phyloP scores from a whole-genome alignment of 2,329 filamentous ascomycete species.

The Alternaria metachromatica region DNA sequence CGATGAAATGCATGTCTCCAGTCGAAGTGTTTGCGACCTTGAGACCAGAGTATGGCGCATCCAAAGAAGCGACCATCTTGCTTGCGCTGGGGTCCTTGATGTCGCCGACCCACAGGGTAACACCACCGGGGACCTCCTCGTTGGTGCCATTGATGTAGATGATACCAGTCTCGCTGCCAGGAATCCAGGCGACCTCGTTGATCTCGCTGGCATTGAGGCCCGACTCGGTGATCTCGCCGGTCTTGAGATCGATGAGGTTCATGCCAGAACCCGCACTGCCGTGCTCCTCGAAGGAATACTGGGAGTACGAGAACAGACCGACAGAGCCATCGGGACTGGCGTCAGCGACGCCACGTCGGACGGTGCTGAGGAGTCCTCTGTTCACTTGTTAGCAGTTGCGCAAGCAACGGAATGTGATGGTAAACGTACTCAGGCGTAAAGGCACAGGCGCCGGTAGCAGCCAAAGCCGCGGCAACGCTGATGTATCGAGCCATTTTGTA shows the following conservation, averaged over 20 bases:
- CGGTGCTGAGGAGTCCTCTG: constrained; percentile 68
- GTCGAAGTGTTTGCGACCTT: constrained; percentile 54
- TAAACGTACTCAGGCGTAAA: constrained; percentile 45
- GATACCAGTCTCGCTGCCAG: constrained; percentile 56
- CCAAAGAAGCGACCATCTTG: constrained; percentile 48
- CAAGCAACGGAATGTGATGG: not conserved
- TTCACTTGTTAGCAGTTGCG: not conserved
- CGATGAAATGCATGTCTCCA: constrained; percentile 54
- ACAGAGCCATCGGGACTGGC: constrained; percentile 71
- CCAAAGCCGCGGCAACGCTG: constrained; percentile 42
- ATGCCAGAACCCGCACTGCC: constrained; percentile 62
- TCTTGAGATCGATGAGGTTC: constrained; percentile 41
- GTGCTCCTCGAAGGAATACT: constrained; percentile 82
- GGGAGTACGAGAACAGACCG: constrained; percentile 71
- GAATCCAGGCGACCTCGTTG: constrained; percentile 44
- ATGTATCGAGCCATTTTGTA: constrained; percentile 45
- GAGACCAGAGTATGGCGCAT: constrained; percentile 58
- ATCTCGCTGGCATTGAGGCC: constrained; percentile 42
- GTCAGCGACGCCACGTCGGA: constrained; percentile 70
- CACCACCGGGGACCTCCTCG: constrained; percentile 56
- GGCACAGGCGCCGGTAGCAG: constrained; percentile 40
- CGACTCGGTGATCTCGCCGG: constrained; percentile 41
- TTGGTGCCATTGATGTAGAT: constrained; percentile 70
- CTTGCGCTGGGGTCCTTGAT: constrained; percentile 36
- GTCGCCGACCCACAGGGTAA: constrained; percentile 47